Percentiles rank a stretch among this genome's conserved stretches.
Evolutionary conservation across 1,284 basidiomycete species (phyloP).

Genomic region (Ustilago tritici): DNA sequence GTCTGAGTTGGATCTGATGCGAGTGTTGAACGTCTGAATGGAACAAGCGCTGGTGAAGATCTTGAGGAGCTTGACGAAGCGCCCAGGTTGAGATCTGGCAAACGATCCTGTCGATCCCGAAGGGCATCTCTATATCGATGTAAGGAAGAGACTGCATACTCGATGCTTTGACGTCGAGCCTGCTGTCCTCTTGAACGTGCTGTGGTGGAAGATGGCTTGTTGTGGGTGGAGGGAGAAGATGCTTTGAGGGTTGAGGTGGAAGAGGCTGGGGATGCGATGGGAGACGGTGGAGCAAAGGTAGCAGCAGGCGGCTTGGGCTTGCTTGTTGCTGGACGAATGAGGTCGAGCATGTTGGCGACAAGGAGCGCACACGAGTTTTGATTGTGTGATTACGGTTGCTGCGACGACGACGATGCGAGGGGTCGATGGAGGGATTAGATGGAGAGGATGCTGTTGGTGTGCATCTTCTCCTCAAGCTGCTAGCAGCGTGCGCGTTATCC

Average conservation of each 20-base stretch:
- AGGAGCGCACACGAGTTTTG: not conserved
- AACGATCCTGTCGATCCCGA: not conserved
- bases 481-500: not conserved
- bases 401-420: not conserved
- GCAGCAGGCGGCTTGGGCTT: constrained; percentile 12
- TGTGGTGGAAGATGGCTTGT: constrained; percentile 15
- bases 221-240: constrained; percentile 19
- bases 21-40: constrained; percentile 21
- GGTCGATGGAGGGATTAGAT: not conserved
- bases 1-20: constrained; percentile 6
- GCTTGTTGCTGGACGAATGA: constrained; percentile 30
- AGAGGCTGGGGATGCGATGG: constrained; percentile 41
- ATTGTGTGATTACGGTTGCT: not conserved
- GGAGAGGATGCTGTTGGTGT: not conserved
- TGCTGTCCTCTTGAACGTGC: constrained; percentile 49
- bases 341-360: constrained; percentile 30
- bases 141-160: constrained; percentile 33
- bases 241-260: constrained; percentile 50
- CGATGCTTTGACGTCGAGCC: constrained; percentile 40
- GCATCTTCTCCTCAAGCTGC: not conserved
- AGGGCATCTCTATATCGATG: constrained; percentile 15
- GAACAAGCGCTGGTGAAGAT: constrained; percentile 14
- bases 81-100: constrained; percentile 7
- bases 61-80: constrained; percentile 15
- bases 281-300: constrained; percentile 13